phyloP scores from a whole-genome alignment of 2,329 filamentous ascomycete species.

The Scopulariopsis brevicaulis region DNA sequence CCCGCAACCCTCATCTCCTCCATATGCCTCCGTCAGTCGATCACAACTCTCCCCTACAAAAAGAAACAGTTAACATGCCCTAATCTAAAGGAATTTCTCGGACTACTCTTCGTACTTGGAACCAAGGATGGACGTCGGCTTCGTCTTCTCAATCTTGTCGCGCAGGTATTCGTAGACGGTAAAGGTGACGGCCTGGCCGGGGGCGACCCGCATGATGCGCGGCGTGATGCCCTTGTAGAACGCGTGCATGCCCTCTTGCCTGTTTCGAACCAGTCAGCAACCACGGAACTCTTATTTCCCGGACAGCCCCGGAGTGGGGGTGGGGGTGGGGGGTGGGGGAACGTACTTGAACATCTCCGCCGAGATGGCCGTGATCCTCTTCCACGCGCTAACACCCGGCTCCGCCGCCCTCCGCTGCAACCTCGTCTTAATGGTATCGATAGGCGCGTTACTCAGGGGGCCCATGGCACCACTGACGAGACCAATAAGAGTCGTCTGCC shows the following conservation, averaged over 20 bases:
- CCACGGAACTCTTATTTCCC: neutral
- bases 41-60: neutral
- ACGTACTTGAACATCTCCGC: constrained; percentile 71
- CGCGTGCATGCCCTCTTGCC: constrained; percentile 83
- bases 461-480: constrained; percentile 91
- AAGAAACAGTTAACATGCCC: neutral
- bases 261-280: constrained; percentile 17
- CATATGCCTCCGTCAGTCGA: neutral
- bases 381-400: constrained; percentile 68
- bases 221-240: constrained; percentile 99
- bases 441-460: constrained; percentile 90
- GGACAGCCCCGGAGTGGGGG: neutral
- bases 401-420: constrained; percentile 82
- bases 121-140: constrained; percentile 28
- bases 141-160: constrained; percentile 52
- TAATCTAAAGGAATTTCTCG: neutral
- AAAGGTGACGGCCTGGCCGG: constrained; percentile 74
- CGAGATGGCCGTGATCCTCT: constrained; percentile 68
- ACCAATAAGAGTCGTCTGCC: constrained; percentile 85
- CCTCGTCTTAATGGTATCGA: constrained; percentile 97
- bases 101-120: constrained; percentile 56
- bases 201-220: constrained; percentile 91
- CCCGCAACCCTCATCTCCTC: neutral
- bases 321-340: neutral
- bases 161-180: constrained; percentile 72